A percentile compares a stretch with the other conserved stretches of the same genome.
These are phyloP conservation scores for Pythium insidiosum DNA, from an alignment of 352 stramenopile species.

Conservation along the genomic window DNA sequence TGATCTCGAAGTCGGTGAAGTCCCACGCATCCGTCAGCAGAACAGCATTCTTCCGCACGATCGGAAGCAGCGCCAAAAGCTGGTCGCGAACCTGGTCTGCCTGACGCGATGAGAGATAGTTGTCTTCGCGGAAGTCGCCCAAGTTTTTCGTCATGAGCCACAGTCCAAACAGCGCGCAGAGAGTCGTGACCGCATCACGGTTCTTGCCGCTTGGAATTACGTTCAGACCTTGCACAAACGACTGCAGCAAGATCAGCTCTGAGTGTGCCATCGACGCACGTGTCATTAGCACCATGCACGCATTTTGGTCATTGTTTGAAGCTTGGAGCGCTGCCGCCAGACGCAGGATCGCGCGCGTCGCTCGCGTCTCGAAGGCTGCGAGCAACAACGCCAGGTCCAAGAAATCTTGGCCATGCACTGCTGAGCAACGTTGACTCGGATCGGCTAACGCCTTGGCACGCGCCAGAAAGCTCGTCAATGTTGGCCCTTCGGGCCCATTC, in stretches of 20 bases:
- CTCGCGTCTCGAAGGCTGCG: conserved; percentile 30
- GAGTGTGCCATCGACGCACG: conserved; percentile 34
- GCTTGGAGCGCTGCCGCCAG: conserved; percentile 26
- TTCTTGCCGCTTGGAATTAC: conserved; percentile 18
- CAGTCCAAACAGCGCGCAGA: conserved; percentile 35
- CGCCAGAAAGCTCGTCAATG: conserved; percentile 20
- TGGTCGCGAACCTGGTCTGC: conserved; percentile 24
- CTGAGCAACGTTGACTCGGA: conserved; percentile 24
- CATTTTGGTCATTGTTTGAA: conserved; percentile 37
- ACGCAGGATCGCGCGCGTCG: conserved; percentile 19
- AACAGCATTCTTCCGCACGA: conserved; percentile 36
- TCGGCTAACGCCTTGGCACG: conserved; percentile 23
- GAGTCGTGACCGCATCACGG: conserved; percentile 16
- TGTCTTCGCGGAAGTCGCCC: conserved; percentile 43
- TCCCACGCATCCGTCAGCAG: conserved; percentile 32
- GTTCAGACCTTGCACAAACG: conserved; percentile 20
- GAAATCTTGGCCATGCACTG: conserved; percentile 20
- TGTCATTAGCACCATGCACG: conserved; percentile 48
- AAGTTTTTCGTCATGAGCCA: conserved; percentile 39
- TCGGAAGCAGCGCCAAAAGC: conserved; percentile 22
- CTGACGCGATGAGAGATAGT: conserved; percentile 45
- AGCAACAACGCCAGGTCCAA: conserved; percentile 26
- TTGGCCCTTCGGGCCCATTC: not conserved
- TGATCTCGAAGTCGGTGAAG: conserved; percentile 50
- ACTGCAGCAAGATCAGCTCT: conserved; percentile 33